Conservation (phyloP, 2,329 filamentous ascomycete species). For the Lasiodiplodia sp. region DNA sequence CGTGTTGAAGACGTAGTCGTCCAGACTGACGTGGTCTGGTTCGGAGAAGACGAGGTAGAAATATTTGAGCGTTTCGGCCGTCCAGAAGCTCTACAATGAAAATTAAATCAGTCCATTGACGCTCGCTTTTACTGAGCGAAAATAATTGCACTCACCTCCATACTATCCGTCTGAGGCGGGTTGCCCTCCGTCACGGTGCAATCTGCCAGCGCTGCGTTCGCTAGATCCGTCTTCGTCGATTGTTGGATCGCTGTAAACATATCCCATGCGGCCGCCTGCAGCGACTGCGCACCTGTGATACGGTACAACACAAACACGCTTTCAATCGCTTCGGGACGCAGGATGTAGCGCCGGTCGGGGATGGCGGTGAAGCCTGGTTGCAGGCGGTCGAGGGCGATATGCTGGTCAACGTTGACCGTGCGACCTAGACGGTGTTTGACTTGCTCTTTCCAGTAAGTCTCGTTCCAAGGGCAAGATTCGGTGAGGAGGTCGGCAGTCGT, state of each 20-base stretch:
- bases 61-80: slow-evolving; percentile 59
- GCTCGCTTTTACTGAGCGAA: not conserved
- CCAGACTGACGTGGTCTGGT: slow-evolving; percentile 51
- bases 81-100: slow-evolving; percentile 53
- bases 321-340: slow-evolving; percentile 66
- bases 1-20: slow-evolving; percentile 58
- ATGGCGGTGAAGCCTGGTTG: slow-evolving; percentile 54
- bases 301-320: slow-evolving; percentile 68
- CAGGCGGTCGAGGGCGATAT: slow-evolving; percentile 50
- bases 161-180: slow-evolving; percentile 50
- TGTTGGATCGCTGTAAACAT: slow-evolving; percentile 58
- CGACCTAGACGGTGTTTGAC: slow-evolving; percentile 39
- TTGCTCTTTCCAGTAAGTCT: slow-evolving; percentile 58
- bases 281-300: slow-evolving; percentile 61
- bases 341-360: slow-evolving; percentile 54
- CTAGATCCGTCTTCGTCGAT: slow-evolving; percentile 52
- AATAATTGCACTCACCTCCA: slow-evolving; percentile 46
- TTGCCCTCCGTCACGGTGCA: slow-evolving; percentile 45
- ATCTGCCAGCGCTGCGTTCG: slow-evolving; percentile 55
- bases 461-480: slow-evolving; percentile 60
- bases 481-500: not conserved
- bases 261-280: slow-evolving; percentile 56
- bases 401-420: slow-evolving; percentile 41
- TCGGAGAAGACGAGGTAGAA: slow-evolving; percentile 58
- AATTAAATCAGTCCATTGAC: not conserved